These are phyloP conservation scores for Rhizopogon vulgaris DNA, from an alignment of 768 basidiomycete genomes.

Conservation along the genomic window DNA sequence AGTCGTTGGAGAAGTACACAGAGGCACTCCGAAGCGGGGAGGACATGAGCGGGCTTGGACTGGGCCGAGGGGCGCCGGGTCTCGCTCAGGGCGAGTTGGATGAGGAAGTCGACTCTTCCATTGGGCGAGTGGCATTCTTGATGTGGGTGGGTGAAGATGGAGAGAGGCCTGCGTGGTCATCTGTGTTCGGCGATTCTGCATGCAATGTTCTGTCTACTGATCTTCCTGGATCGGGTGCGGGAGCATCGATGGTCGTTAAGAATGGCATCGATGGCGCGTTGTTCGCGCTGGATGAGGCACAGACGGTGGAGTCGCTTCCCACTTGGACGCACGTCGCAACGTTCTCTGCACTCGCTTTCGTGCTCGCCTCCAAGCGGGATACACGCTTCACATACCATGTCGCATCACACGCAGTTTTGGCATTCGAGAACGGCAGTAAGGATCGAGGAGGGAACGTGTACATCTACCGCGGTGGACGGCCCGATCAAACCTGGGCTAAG, in stretches of 20 bases:
- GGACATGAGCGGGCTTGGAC: conserved; percentile 56
- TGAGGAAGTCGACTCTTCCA: conserved; percentile 74
- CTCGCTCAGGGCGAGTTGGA: conserved; percentile 88
- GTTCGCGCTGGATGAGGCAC: conserved; percentile 39
- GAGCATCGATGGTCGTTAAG: conserved; percentile 54
- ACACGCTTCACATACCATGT: conserved; percentile 82
- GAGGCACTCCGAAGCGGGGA: conserved; percentile 49
- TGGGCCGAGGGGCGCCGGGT: conserved; percentile 68
- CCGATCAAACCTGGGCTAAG: conserved; percentile 58
- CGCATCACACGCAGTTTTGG: conserved; percentile 50
- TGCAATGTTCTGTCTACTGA: conserved; percentile 62
- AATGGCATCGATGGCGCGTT: conserved; percentile 68
- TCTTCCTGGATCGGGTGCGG: conserved; percentile 45
- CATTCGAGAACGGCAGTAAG: conserved; percentile 74
- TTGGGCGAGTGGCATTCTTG: conserved; percentile 58
- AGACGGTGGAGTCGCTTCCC: conserved; percentile 17
- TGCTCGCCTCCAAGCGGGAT: conserved; percentile 89
- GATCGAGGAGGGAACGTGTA: conserved; percentile 80
- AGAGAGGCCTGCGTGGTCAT: conserved; percentile 36
- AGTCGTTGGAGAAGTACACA: conserved; percentile 85
- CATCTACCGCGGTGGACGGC: conserved; percentile 60
- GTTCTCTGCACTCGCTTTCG: conserved; percentile 86
- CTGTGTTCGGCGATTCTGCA: conserved; percentile 27
- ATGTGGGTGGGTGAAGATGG: conserved; percentile 64
- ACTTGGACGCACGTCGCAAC: conserved; percentile 77